Evolutionary conservation across 352 stramenopile genomes (phyloP).

Genomic region (Albugo candida): DNA sequence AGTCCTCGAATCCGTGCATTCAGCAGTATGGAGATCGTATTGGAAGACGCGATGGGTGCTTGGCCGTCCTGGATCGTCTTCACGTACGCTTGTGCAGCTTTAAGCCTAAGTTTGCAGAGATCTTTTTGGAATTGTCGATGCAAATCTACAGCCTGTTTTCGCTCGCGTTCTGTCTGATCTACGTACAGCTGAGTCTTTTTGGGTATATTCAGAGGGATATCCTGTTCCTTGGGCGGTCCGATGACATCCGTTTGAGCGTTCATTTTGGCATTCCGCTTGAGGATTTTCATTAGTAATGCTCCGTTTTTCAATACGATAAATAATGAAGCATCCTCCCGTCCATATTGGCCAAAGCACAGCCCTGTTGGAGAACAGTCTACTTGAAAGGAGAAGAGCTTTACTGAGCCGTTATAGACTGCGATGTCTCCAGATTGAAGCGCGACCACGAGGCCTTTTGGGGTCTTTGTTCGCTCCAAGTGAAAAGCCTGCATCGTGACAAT

Average conservation of each 20-base stretch:
- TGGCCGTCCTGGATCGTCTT: slow-evolving; percentile 81
- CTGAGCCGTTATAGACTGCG: slow-evolving; percentile 77
- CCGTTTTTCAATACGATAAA: slow-evolving; percentile 63
- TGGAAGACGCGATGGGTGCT: slow-evolving; percentile 49
- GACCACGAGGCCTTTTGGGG: slow-evolving; percentile 62
- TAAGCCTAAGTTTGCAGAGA: slow-evolving; percentile 77
- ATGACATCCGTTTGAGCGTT: slow-evolving; percentile 48
- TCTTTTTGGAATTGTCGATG: slow-evolving; percentile 83
- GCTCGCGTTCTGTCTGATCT: slow-evolving; percentile 82
- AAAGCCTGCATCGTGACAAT: slow-evolving; percentile 69
- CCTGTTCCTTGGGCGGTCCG: slow-evolving; percentile 75
- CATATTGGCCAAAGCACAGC: slow-evolving; percentile 76
- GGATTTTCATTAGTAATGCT: slow-evolving; percentile 71
- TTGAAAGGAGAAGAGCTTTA: slow-evolving; percentile 53
- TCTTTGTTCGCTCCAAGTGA: slow-evolving; percentile 44
- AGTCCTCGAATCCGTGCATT: slow-evolving; percentile 71
- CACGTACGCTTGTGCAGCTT: slow-evolving; percentile 72
- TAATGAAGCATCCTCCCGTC: slow-evolving; percentile 70
- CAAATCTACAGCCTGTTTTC: slow-evolving; percentile 80
- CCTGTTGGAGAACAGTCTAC: slow-evolving; percentile 50
- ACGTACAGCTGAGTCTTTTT: slow-evolving; percentile 91
- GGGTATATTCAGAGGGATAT: slow-evolving; percentile 82
- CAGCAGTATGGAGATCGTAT: slow-evolving; percentile 45
- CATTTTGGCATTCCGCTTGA: slow-evolving; percentile 69
- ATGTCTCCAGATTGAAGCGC: slow-evolving; percentile 72